Conservation (phyloP, 2,329 filamentous ascomycete species). For the Pseudogymnoascus pannorum region DNA sequence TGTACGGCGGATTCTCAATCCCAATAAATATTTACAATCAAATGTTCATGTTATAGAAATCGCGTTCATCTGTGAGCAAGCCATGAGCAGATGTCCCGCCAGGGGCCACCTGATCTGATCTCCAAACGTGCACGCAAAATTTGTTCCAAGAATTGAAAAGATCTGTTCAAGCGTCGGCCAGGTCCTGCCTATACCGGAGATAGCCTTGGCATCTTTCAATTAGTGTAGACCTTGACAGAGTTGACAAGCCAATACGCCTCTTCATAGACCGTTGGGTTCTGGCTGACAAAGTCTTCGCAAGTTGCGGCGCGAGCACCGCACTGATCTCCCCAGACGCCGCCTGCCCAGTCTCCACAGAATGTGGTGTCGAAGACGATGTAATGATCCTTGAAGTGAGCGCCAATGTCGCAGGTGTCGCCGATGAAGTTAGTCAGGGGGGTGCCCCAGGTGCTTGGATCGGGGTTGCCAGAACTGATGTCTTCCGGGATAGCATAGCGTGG, state of each 20-base stretch:
- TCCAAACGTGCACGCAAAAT: neutral
- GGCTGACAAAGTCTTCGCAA: slow-evolving; percentile 65
- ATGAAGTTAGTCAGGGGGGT: slow-evolving; percentile 63
- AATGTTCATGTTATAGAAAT: neutral
- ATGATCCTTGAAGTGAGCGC: slow-evolving; percentile 61
- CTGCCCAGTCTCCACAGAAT: slow-evolving; percentile 86
- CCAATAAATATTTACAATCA: slow-evolving; percentile 8
- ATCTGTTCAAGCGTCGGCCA: neutral
- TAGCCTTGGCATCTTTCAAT: neutral
- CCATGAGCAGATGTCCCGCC: neutral
- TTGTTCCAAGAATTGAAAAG: neutral
- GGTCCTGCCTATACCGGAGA: neutral
- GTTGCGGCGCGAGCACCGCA: slow-evolving; percentile 55
- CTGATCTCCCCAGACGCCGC: slow-evolving; percentile 56
- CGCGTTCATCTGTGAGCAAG: neutral
- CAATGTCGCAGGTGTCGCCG: slow-evolving; percentile 62
- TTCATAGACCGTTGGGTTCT: slow-evolving; percentile 61
- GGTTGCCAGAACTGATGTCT: slow-evolving; percentile 52
- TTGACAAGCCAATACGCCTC: slow-evolving; percentile 75
- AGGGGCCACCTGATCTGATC: neutral
- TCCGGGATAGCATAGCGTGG: slow-evolving; percentile 54
- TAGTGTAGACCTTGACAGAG: slow-evolving; percentile 53
- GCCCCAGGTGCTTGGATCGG: slow-evolving; percentile 63
- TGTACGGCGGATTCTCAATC: slow-evolving; percentile 1
- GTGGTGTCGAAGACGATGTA: slow-evolving; percentile 75